Evolutionary conservation across 2,329 filamentous ascomycete genomes (phyloP).

Genomic region (Pseudonectria buxi): DNA sequence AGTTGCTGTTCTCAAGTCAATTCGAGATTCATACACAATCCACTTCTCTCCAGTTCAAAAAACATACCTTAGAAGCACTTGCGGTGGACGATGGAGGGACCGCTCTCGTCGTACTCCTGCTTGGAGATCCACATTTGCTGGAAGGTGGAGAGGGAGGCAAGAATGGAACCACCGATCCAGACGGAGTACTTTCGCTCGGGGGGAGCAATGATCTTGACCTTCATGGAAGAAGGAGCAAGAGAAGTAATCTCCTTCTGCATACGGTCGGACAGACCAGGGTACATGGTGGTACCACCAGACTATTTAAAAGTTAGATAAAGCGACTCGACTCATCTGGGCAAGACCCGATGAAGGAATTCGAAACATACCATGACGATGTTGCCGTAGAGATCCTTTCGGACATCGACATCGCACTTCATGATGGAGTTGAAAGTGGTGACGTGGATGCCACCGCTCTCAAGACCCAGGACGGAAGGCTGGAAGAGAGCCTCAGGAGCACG

Average conservation of each 20-base stretch:
- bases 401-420: constrained; percentile 99
- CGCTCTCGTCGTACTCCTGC: constrained; percentile 99
- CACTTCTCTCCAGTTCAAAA: neutral
- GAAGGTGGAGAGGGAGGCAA: constrained; percentile 99
- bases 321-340: neutral
- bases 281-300: constrained; percentile 99
- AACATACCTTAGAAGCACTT: constrained; percentile 96
- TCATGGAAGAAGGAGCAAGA: constrained; percentile 98
- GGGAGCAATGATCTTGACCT: constrained; percentile 99
- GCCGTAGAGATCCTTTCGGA: constrained; percentile 99
- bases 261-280: constrained; percentile 99
- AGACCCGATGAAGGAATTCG: neutral
- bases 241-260: constrained; percentile 99
- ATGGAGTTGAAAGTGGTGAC: constrained; percentile 99
- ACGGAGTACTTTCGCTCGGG: constrained; percentile 99
- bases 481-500: constrained; percentile 98
- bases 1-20: constrained; percentile 25
- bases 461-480: constrained; percentile 96
- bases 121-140: constrained; percentile 99
- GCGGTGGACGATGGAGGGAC: constrained; percentile 98
- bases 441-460: constrained; percentile 98
- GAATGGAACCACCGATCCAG: constrained; percentile 99
- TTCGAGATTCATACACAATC: too few species aligned
- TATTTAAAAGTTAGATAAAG: constrained; percentile 36
- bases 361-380: constrained; percentile 98